phyloP scores from a whole-genome alignment of 2,329 filamentous ascomycete genomes.

The Colletotrichum limetticola region DNA sequence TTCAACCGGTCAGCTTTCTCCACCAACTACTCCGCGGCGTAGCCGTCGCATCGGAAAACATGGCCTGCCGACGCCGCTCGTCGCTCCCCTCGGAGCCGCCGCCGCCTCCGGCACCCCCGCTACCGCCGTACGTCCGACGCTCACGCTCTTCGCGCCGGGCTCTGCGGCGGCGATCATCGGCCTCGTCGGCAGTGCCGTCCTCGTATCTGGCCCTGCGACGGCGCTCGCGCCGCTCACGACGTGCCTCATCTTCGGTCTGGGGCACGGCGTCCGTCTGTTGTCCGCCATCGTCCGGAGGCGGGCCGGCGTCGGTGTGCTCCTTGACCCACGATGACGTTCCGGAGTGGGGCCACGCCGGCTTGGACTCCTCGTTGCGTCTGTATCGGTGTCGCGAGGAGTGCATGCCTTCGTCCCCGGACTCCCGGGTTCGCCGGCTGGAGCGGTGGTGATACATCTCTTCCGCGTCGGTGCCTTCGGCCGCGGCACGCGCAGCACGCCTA shows the following conservation, averaged over 20 bases:
- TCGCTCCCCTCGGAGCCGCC: constrained; percentile 55
- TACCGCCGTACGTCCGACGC: constrained; percentile 37
- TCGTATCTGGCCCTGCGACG: constrained; percentile 56
- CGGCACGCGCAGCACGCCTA: constrained; percentile 54
- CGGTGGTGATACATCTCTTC: constrained; percentile 46
- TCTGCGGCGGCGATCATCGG: constrained; percentile 56
- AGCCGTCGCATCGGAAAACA: constrained; percentile 52
- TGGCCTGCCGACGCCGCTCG: constrained; percentile 54
- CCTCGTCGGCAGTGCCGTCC: constrained; percentile 54
- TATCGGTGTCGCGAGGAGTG: constrained; percentile 51
- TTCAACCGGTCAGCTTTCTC: constrained; percentile 63
- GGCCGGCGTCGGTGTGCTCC: constrained; percentile 70
- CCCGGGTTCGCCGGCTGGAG: constrained; percentile 54
- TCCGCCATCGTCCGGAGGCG: constrained; percentile 59
- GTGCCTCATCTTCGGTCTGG: constrained; percentile 57
- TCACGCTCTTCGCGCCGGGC: constrained; percentile 56
- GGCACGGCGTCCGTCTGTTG: constrained; percentile 46
- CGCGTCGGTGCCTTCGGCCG: constrained; percentile 46
- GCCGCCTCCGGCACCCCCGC: constrained; percentile 38
- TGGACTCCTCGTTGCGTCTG: constrained; percentile 41
- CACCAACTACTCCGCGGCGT: constrained; percentile 68
- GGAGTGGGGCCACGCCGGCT: constrained; percentile 67
- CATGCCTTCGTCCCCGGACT: constrained; percentile 56
- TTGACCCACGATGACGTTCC: constrained; percentile 75
- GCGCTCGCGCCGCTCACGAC: constrained; percentile 59